These are phyloP conservation scores for Aegilops umbellulata DNA, from an alignment of 176 grass and related monocot genomes.

Conservation along the genomic window DNA sequence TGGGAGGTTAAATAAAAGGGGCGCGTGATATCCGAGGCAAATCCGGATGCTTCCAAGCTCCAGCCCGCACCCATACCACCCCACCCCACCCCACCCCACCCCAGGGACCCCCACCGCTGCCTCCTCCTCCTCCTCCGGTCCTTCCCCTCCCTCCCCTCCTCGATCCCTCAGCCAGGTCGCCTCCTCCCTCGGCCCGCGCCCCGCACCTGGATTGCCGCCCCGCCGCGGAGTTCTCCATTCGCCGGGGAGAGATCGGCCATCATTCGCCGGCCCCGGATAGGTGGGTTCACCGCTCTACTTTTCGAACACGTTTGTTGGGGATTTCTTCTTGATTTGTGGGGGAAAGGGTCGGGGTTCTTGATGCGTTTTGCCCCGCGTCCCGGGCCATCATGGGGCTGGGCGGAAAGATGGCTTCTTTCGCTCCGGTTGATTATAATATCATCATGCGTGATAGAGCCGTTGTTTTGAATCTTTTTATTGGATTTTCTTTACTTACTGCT, in stretches of 20 bases:
- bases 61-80: not conserved
- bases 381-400: not conserved
- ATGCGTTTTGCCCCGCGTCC: no score
- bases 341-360: not conserved
- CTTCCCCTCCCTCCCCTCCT: not conserved
- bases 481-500: not conserved
- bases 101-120: not conserved
- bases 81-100: not conserved
- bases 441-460: no score
- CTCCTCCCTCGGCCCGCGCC: not conserved
- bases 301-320: not conserved
- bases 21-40: constrained; percentile 35
- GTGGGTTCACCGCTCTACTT: not conserved
- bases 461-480: not conserved
- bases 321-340: not conserved
- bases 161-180: constrained; percentile 24
- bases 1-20: not conserved
- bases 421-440: not conserved
- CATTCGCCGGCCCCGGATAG: not conserved
- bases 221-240: constrained; percentile 20
- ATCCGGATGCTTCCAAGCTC: constrained; percentile 50
- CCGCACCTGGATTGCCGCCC: constrained; percentile 13
- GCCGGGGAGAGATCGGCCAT: not conserved
- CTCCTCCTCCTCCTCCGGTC: not conserved
- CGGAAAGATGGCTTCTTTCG: not conserved